These are phyloP conservation scores for Lophiostoma macrostomum DNA, from an alignment of 495 filamentous ascomycete species.

Conservation along the genomic window DNA sequence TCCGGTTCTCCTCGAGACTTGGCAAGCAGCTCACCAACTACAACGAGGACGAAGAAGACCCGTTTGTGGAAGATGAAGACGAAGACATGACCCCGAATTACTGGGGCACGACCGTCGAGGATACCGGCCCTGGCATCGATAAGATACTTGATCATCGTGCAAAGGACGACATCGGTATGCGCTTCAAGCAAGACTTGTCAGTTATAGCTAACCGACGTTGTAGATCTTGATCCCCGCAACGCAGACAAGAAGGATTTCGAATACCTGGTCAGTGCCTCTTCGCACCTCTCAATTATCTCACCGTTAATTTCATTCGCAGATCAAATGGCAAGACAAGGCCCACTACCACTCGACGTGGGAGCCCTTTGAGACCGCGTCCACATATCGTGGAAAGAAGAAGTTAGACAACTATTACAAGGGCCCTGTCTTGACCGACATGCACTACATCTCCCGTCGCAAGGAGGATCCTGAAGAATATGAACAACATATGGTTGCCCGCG, in stretches of 20 bases:
- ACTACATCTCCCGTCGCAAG: constrained; percentile 6
- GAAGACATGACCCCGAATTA: constrained; percentile 44
- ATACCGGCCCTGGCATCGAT: constrained; percentile 79
- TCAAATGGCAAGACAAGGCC: constrained; percentile 96
- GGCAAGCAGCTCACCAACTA: constrained; percentile 83
- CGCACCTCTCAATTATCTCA: background rate
- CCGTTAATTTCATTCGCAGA: constrained; percentile 42
- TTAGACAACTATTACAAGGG: constrained; percentile 91
- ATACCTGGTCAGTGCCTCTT: constrained; percentile 58
- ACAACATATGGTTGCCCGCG: constrained; percentile 84
- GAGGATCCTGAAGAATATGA: constrained; percentile 83
- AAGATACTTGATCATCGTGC: constrained; percentile 80
- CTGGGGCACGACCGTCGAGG: constrained; percentile 43
- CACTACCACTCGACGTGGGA: constrained; percentile 97
- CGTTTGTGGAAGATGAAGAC: constrained; percentile 44
- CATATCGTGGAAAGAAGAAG: constrained; percentile 72
- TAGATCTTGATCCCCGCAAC: constrained; percentile 25
- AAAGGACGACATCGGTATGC: constrained; percentile 62
- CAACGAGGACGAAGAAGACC: constrained; percentile 68
- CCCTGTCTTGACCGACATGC: constrained; percentile 44
- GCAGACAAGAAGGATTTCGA: constrained; percentile 75
- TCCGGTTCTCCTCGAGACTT: constrained; percentile 86
- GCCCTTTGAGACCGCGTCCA: constrained; percentile 62
- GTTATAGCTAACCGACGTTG: background rate
- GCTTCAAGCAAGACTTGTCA: too few relatives aligned